A percentile compares a stretch with the other conserved stretches of the same genome.
Conservation (phyloP, 2,329 filamentous ascomycete genomes). For the Cladosporium sphaerospermum region DNA sequence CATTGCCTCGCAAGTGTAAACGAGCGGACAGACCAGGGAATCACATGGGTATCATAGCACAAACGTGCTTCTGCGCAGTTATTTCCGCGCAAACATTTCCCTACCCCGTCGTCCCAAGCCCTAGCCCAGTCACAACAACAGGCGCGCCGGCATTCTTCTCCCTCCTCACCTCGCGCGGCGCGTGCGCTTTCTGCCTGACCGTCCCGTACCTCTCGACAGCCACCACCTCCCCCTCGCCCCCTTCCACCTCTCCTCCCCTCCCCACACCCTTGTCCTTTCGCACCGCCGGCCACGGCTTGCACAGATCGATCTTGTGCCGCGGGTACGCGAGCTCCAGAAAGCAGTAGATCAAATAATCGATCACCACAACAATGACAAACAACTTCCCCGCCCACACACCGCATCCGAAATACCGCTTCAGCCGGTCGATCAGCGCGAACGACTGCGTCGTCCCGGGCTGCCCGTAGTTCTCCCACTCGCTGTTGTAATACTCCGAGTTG, state of each 20-base stretch:
- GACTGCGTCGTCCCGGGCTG: slow-evolving; percentile 52
- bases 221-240: slow-evolving; percentile 6
- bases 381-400: slow-evolving; percentile 98
- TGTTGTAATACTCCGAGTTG: slow-evolving; percentile 81
- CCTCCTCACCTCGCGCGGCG: neutral
- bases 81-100: neutral
- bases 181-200: slow-evolving; percentile 14
- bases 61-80: no score
- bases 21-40: no score
- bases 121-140: neutral
- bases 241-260: neutral
- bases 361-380: slow-evolving; percentile 88
- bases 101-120: neutral
- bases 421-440: slow-evolving; percentile 85
- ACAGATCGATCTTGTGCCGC: slow-evolving; percentile 78
- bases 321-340: slow-evolving; percentile 84
- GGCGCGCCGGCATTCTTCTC: neutral
- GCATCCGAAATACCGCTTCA: slow-evolving; percentile 96
- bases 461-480: slow-evolving; percentile 57
- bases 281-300: slow-evolving; percentile 70
- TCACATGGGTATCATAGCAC: no score
- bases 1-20: no score
- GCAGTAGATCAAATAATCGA: slow-evolving; percentile 88
- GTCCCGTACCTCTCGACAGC: slow-evolving; percentile 9
- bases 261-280: neutral